Percentiles rank a stretch among this genome's conserved stretches.
Evolutionary conservation across 495 filamentous ascomycete species (phyloP).

Genomic region (Aspergillus carlsbadensis): DNA sequence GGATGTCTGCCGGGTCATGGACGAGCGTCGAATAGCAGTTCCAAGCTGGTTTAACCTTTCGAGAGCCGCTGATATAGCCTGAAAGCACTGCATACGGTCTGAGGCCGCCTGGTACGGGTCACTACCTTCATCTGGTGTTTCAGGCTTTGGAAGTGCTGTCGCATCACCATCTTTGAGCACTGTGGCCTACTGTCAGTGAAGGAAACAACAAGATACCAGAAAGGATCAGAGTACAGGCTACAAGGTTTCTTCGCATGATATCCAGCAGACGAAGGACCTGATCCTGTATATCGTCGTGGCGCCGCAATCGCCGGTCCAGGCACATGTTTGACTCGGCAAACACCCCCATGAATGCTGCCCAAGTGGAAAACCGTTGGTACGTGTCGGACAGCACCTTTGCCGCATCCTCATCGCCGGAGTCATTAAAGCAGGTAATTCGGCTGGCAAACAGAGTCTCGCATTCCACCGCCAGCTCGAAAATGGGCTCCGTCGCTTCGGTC

Average conservation of each 20-base stretch:
- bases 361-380: conserved; percentile 4
- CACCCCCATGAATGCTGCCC: conserved; percentile 3
- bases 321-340: conserved; percentile 5
- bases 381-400: neutral
- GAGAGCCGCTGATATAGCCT: neutral
- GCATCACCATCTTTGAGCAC: neutral
- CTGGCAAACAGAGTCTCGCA: neutral
- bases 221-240: too few species aligned
- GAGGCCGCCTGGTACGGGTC: too few species aligned
- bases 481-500: neutral
- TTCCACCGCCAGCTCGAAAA: conserved; percentile 2
- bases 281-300: conserved; percentile 5
- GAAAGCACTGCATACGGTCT: neutral
- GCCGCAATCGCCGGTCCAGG: conserved; percentile 2
- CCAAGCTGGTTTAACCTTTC: neutral
- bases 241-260: conserved; percentile 2
- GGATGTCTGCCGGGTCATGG: neutral
- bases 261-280: conserved; percentile 8
- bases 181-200: neutral
- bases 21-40: conserved; percentile 4
- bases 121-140: neutral
- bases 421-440: neutral
- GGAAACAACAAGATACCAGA: neutral
- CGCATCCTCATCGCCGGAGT: neutral
- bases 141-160: neutral